phyloP scores from a whole-genome alignment of 1,139 yeast genomes.

The Geotrichum macrosporum region DNA sequence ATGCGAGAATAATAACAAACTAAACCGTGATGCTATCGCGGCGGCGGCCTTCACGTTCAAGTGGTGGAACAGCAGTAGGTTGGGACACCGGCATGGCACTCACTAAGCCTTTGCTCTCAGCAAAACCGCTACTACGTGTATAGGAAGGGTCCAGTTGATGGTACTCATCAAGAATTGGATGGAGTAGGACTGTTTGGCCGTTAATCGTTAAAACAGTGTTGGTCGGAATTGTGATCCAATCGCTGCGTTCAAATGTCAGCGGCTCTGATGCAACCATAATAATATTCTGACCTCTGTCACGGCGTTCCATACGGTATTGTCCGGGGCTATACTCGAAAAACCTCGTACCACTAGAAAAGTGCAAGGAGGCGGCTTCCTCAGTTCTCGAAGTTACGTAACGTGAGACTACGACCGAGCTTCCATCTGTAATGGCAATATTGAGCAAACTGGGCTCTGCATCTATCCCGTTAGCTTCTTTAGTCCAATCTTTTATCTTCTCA shows the following conservation, averaged over 20 bases:
- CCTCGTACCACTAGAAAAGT: conserved; percentile 88
- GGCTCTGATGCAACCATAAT: conserved; percentile 98
- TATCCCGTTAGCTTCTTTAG: conserved; percentile 45
- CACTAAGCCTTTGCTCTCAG: conserved; percentile 87
- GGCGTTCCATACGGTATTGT: conserved; percentile 87
- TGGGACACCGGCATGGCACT: conserved; percentile 61
- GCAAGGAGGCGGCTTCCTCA: conserved; percentile 94
- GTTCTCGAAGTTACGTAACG: conserved; percentile 83
- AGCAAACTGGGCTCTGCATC: conserved; percentile 73
- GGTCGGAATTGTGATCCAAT: conserved; percentile 96
- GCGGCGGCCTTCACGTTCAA: conserved; percentile 77
- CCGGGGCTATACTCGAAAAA: conserved; percentile 83
- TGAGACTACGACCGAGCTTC: conserved; percentile 79
- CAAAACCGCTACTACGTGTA: conserved; percentile 72
- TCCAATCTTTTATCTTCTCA: conserved; percentile 67
- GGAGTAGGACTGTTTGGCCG: conserved; percentile 80
- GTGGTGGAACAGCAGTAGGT: conserved; percentile 60
- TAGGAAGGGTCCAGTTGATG: conserved; percentile 66
- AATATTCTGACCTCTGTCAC: conserved; percentile 87
- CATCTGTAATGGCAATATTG: conserved; percentile 94
- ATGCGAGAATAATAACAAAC: too few relatives aligned
- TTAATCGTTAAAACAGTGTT: conserved; percentile 81
- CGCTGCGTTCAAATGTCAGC: conserved; percentile 89
- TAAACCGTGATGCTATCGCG: conserved; percentile 21
- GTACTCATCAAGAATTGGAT: conserved; percentile 87